Evolutionary conservation across 768 basidiomycete genomes (phyloP), one percentile per base, ranked within the genome.

Genomic region (Gloeostereum incarnatum): DNA sequence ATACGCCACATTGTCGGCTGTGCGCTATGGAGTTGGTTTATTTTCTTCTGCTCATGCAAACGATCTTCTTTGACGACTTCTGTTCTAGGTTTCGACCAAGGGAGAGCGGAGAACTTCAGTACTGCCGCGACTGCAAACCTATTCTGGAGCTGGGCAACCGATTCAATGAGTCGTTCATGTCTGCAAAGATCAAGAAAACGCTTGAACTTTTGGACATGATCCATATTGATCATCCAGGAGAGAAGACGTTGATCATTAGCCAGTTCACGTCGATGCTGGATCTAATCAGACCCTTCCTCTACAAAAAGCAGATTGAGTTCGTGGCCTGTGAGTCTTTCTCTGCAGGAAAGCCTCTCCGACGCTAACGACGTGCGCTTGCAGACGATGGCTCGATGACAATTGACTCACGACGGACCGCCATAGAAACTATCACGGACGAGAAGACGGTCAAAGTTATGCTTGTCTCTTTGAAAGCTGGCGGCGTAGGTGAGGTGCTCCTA

Each of bases 221-320:
- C 37, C 72, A 80, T 11, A 60, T 67, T 36, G 68, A 75, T 8
- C 58, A 72, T 10, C 55, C 67, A 13, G 58, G 63, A 43, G 90
- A 96, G 54, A 99, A 97, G 71, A 94, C 92, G 0, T 98, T 98
- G 45, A 79, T 99, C 16, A 98, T 97, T 54, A 92, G 89, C 0
- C 93, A 96, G 52, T 89, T 89, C 45, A 97, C 94, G 1, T 69
- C 72, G 37, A 78, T 88, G 84, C 63, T 99, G 44, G 78, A 93
- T 55, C 54, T 97, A 40, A 69, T 96, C 31, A 77, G 93, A 58
- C 85, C 82, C 0, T 96, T 96, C 61, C 63, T 99, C 58, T 64
- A 63, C 20, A 69, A 74, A 2, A 63, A 69, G 9, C 75, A 77
- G 0, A 66, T 92, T 48, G 69, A 72, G 44, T 93, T 73, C 54